These are phyloP conservation scores for Brassica cretica DNA, from an alignment of 345 rosid species.

Conservation along the genomic window DNA sequence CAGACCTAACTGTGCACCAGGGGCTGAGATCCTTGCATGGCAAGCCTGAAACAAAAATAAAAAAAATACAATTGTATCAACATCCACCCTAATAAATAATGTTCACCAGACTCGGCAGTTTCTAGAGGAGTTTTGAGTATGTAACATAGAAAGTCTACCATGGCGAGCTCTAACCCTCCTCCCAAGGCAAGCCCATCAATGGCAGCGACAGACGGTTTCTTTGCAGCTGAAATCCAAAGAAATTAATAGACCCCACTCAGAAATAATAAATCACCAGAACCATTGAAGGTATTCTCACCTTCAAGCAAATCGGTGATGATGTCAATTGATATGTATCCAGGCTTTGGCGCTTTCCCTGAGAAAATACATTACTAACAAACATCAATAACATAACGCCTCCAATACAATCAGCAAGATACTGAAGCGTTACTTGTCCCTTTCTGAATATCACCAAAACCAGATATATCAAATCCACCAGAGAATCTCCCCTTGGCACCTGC, in stretches of 20 bases:
- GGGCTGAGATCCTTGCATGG: not conserved
- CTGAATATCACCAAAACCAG: constrained; percentile 68
- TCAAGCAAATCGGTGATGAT: constrained; percentile 64
- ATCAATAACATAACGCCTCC: constrained; percentile 6
- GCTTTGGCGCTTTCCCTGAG: constrained; percentile 59
- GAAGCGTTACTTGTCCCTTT: constrained; percentile 55
- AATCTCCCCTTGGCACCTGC: constrained; percentile 89
- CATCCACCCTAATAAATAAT: not conserved
- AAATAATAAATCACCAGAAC: constrained; percentile 4
- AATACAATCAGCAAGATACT: not conserved
- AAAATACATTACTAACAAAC: constrained; percentile 12
- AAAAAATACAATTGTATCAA: constrained; percentile 17
- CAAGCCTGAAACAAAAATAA: not conserved
- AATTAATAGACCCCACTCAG: constrained; percentile 19
- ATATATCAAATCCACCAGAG: constrained; percentile 94
- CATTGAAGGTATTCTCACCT: constrained; percentile 50
- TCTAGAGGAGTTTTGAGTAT: not conserved
- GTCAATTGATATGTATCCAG: constrained; percentile 65
- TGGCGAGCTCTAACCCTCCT: constrained; percentile 95
- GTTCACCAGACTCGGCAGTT: constrained; percentile 7
- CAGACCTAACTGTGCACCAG: not conserved
- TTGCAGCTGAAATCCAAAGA: constrained; percentile 58
- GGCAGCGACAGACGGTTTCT: constrained; percentile 97
- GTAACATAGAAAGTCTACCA: constrained; percentile 53
- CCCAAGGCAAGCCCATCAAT: constrained; percentile 97